Evolutionary conservation across 2,329 filamentous ascomycete species (phyloP).

Genomic region (Venturiaceae sp.): DNA sequence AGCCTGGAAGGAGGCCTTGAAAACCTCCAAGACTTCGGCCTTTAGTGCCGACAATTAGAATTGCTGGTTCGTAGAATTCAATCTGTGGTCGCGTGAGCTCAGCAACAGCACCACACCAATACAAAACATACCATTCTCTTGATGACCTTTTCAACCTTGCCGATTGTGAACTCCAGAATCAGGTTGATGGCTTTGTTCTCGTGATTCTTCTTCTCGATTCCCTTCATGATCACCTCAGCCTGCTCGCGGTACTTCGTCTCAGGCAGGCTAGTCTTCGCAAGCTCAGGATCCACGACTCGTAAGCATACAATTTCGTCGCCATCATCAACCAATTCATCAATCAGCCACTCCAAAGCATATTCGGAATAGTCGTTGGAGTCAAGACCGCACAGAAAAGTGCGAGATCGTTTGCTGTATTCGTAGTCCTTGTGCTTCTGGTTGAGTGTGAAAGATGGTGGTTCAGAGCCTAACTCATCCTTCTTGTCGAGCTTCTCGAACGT

Average conservation of each 20-base stretch:
- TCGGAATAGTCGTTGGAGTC: slow-evolving; percentile 90
- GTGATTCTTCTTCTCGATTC: slow-evolving; percentile 71
- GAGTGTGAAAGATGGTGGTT: slow-evolving; percentile 59
- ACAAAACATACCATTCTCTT: slow-evolving; percentile 63
- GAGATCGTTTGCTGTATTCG: slow-evolving; percentile 66
- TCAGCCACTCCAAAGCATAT: slow-evolving; percentile 83
- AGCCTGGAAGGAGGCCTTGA: slow-evolving; percentile 77
- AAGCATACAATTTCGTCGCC: slow-evolving; percentile 90
- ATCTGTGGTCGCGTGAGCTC: slow-evolving; percentile 46
- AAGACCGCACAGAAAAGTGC: slow-evolving; percentile 83
- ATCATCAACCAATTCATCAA: slow-evolving; percentile 86
- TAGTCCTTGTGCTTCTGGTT: slow-evolving; percentile 83
- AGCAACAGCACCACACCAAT: background rate
- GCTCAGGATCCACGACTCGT: slow-evolving; percentile 75
- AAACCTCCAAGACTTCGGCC: slow-evolving; percentile 78
- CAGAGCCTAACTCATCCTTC: slow-evolving; percentile 49
- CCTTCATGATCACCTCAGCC: slow-evolving; percentile 62
- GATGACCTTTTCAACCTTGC: slow-evolving; percentile 83
- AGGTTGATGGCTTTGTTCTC: slow-evolving; percentile 77
- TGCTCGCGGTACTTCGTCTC: slow-evolving; percentile 66
- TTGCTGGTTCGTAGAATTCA: slow-evolving; percentile 81
- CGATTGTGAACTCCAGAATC: slow-evolving; percentile 77
- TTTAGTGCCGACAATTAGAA: slow-evolving; percentile 82
- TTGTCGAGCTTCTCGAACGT: slow-evolving; percentile 53
- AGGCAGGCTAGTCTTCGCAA: slow-evolving; percentile 55